Evolutionary conservation across 225 moss, liverwort and hornwort genomes (phyloP).

Genomic region (Neckera pumila): DNA sequence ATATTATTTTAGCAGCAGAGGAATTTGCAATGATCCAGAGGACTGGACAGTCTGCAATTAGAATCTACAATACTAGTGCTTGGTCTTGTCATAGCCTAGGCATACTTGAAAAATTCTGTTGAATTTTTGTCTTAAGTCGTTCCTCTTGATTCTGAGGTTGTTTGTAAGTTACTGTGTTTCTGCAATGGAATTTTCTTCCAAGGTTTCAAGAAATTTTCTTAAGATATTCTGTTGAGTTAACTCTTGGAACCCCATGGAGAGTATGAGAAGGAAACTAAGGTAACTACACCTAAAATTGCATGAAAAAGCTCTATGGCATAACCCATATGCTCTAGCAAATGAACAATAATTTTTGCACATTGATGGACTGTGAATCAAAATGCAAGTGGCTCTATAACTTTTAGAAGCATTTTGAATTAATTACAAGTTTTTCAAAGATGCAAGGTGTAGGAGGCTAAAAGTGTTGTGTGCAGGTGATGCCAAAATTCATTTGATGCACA

Average conservation of each 20-base stretch:
- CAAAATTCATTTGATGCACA: too few species aligned
- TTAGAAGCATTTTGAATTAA: too few species aligned
- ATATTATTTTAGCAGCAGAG: neutral
- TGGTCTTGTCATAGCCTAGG: neutral
- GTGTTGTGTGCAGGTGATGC: too few species aligned
- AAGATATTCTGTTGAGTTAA: too few species aligned
- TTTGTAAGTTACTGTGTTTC: neutral
- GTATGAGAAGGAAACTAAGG: neutral
- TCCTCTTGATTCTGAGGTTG: neutral
- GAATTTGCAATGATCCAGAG: neutral
- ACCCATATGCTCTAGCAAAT: too few species aligned
- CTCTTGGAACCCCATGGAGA: neutral
- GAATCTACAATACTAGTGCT: neutral
- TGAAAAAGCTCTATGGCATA: too few species aligned
- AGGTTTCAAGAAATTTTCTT: neutral
- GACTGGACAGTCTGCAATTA: neutral
- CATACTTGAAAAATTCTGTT: neutral
- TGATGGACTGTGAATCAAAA: too few species aligned
- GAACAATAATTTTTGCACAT: too few species aligned
- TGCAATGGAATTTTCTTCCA: neutral
- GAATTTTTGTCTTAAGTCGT: neutral
- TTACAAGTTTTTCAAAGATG: too few species aligned
- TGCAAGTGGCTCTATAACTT: too few species aligned
- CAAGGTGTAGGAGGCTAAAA: too few species aligned
- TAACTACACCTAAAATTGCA: neutral